Evolutionary conservation across 306 rosid species (phyloP).

Genomic region (Trifolium pratense): DNA sequence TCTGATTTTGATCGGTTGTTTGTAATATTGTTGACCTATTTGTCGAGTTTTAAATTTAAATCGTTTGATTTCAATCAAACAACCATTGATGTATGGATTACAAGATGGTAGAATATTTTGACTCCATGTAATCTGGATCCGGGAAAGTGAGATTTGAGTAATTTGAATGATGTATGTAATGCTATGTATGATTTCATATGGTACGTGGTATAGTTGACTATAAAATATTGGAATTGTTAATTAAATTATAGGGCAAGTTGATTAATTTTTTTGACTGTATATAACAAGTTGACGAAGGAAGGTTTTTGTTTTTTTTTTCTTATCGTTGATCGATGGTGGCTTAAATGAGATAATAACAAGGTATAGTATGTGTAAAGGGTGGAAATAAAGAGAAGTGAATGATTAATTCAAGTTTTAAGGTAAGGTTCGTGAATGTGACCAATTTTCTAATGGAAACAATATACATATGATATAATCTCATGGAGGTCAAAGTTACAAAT

Average conservation of each 20-base stretch:
- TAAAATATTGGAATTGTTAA: not conserved
- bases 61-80: not conserved
- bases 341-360: not conserved
- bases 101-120: not conserved
- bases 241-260: not conserved
- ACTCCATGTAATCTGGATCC: too few species aligned
- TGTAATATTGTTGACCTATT: not conserved
- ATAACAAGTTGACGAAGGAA: not conserved
- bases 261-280: not conserved
- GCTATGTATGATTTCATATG: not conserved
- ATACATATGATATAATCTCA: not conserved
- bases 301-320: not conserved
- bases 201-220: not conserved
- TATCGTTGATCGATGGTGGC: not conserved
- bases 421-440: not conserved
- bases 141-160: not conserved
- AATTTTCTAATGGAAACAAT: not conserved
- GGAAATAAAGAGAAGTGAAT: not conserved
- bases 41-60: not conserved
- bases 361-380: not conserved
- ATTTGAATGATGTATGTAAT: not conserved
- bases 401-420: not conserved
- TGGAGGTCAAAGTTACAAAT: not conserved
- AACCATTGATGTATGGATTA: too few species aligned
- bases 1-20: not conserved